Evolutionary conservation across 2,329 filamentous ascomycete genomes (phyloP), one percentile per base, ranked within the genome.

Genomic region (Fusarium praegraminearum): DNA sequence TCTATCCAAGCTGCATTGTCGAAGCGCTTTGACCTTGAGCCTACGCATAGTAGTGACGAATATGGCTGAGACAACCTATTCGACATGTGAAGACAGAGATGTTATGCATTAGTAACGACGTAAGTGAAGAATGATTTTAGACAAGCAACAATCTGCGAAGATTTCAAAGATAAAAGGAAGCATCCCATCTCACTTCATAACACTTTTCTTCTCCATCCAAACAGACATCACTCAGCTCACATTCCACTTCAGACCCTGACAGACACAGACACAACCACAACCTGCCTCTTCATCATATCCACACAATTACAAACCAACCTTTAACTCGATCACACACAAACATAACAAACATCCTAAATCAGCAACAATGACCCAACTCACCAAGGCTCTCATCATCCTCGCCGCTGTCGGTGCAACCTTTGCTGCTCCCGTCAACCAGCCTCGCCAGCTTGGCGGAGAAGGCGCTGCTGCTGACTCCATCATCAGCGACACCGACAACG

Each of bases 381-480:
- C 24, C 43, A 61, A 59, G 10, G 7, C 50, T 20, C 54, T 59
- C 3, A 26, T 59, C 10, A 22, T 50, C 7, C 24, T 59, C 12
- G 54, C 57, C 12, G 35, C 13, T 10, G 3, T 44, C n/a, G 20
- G 16, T 5, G 30, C 13, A 4, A 12, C 35, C 12, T 20, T 61
- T 11, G 7, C 54, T 1, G 54, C 57, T 10, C 54, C 57, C 2
- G 20, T 18, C 3, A 24, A 41, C 11, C 20, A 32, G 3, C 2
- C 54, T 10, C 54, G 57, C 7, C 57, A 61, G 13, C 57, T 59
- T 15, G 57, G 54, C 1, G 57, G 54, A 2, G 57, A 61, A 18
- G 57, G 57, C n/a, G 15, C 24, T 6, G 36, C 32, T 20, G 22
- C 32, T 5, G n/a, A 43, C 2, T 22, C 54, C 0, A 7, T 50